Evolutionary conservation across 1,284 basidiomycete genomes (phyloP), one percentile per base, ranked within the genome.

Genomic region (Moesziomyces sp.): DNA sequence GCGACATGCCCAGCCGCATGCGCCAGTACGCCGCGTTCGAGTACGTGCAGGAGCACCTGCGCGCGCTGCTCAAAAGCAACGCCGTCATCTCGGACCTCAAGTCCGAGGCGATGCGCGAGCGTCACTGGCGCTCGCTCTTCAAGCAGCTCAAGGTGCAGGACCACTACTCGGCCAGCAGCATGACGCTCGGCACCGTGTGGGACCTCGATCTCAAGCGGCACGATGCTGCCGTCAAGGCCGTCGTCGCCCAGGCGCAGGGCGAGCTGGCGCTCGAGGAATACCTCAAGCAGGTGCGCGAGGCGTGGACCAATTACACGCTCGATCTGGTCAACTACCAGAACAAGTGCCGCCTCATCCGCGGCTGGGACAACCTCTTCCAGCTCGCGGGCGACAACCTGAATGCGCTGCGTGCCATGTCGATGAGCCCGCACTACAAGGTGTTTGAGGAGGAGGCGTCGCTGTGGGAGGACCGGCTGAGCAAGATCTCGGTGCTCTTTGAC

Each of bases 1-100:
- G 95, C 85, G 96, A 98, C 53, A 96, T 99, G 95, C 97, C 97
- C 0, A 97, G 93, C 51, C 89, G 95, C 59, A 99, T 99, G 97
- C 90, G 97, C 64, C 97, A 99, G 84, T 99, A 99, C 84, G 93
- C 94, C 10, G 97, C 97, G 0, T 99, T 98, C 82, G 97, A 99
- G 87, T 96, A 93, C 83, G 94, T 99, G 3, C 96, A 98, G 82
- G 96, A 99, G 51, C 88, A 91, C 19, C 87, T 99, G 60, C 89
- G 91, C 50, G 89, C 90, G 7, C 87, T 96, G 38, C 88, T 97
- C 77, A 98, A 97, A 86, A 91, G 92, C 53, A 97, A 98, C 84
- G 85, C 90, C 1, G 87, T 97, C 72, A 88, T 99, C 33, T 90
- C 90, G 21, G 97, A 99, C 85, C 88, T 99, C 78, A 97, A 97